Percentiles rank a stretch among this genome's conserved stretches.
Conservation (phyloP, 176 grass and related monocot genomes). For the Puccinellia tenuiflora region DNA sequence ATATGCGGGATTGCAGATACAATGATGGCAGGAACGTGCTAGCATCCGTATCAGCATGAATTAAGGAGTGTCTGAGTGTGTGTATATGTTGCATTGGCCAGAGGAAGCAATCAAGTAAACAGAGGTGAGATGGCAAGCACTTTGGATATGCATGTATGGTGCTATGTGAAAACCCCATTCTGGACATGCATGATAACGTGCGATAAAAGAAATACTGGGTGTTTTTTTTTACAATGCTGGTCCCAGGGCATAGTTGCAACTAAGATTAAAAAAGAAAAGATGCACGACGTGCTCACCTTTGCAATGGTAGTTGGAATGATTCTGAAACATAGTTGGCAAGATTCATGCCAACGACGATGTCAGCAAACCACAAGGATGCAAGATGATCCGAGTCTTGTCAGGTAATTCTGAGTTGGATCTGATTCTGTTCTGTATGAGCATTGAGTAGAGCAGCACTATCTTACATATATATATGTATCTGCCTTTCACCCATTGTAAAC, state of each 20-base stretch:
- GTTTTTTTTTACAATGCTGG: not conserved
- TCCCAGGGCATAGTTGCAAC: not conserved
- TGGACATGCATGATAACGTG: not conserved
- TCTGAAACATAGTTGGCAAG: not conserved
- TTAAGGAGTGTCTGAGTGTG: no score
- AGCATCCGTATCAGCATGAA: no score
- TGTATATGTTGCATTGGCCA: not conserved
- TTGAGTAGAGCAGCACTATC: constrained; percentile 18
- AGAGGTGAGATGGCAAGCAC: not conserved
- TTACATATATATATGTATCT: not conserved
- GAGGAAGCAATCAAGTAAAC: not conserved
- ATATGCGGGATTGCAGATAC: no score
- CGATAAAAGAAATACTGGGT: not conserved
- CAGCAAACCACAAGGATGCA: not conserved
- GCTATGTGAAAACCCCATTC: not conserved
- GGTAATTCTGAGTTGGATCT: not conserved
- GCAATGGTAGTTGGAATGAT: not conserved
- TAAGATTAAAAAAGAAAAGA: not conserved
- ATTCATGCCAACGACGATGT: not conserved
- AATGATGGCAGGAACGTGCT: no score
- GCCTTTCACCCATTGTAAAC: not conserved
- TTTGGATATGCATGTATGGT: not conserved
- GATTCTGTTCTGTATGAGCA: not conserved
- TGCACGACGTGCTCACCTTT: not conserved
- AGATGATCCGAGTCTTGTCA: not conserved